Conservation (phyloP, 1,284 basidiomycete species). For the Pterulicium gracile region DNA sequence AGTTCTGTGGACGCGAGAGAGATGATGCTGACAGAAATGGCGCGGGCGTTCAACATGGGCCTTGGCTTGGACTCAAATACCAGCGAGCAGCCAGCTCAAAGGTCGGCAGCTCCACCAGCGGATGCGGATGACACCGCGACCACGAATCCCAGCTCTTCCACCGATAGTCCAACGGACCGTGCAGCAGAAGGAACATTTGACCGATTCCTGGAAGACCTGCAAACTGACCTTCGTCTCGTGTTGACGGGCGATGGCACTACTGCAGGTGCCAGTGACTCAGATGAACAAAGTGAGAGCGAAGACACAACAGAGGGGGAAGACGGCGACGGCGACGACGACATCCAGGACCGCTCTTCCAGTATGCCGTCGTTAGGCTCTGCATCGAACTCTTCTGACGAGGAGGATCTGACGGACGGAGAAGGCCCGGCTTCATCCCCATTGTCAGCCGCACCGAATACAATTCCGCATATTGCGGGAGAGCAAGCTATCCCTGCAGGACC, state of each 20-base stretch:
- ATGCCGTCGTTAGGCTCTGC: slow-evolving; percentile 21
- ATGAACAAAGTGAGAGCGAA: slow-evolving; percentile 6
- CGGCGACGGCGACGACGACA: slow-evolving; percentile 11
- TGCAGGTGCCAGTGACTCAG: slow-evolving; percentile 10
- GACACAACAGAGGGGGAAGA: slow-evolving; percentile 8
- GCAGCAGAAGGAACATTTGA: slow-evolving; percentile 66
- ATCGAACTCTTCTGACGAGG: slow-evolving; percentile 18
- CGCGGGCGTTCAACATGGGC: slow-evolving; percentile 62
- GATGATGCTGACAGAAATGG: slow-evolving; percentile 64
- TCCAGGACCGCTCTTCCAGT: slow-evolving; percentile 7
- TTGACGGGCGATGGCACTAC: no score
- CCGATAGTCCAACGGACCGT: slow-evolving; percentile 12
- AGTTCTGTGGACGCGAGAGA: slow-evolving; percentile 50
- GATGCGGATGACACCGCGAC: slow-evolving; percentile 3
- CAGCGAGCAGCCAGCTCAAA: slow-evolving; percentile 10
- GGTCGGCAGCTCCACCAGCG: slow-evolving; percentile 10
- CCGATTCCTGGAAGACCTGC: slow-evolving; percentile 62
- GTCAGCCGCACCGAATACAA: no score
- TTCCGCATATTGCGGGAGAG: no score
- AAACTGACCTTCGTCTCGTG: slow-evolving; percentile 52
- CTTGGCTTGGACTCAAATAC: slow-evolving; percentile 33
- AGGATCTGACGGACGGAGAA: slow-evolving; percentile 11
- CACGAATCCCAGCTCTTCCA: neutral
- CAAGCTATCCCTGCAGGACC: neutral
- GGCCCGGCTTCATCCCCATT: no score